A percentile compares a stretch with the other conserved stretches of the same genome.
phyloP scores from a whole-genome alignment of 192 early-diverging fungal species.

The Phycomyces nitens region DNA sequence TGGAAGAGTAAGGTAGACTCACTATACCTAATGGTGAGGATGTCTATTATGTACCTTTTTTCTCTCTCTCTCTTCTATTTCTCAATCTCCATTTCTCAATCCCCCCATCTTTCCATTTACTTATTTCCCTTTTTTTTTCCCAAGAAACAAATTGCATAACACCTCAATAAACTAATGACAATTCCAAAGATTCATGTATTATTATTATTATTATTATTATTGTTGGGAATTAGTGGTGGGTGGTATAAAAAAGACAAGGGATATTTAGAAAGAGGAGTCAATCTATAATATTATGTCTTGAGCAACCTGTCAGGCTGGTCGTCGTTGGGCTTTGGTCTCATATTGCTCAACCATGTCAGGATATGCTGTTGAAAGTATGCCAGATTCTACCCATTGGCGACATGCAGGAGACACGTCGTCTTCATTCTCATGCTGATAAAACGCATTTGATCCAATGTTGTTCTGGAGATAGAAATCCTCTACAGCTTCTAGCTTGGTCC shows the following conservation, averaged over 20 bases:
- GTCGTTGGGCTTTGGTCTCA: background rate
- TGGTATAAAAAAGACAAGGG: too few species aligned
- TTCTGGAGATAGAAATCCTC: background rate
- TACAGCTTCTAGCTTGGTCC: background rate
- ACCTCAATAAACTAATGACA: too few species aligned
- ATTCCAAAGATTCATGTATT: background rate
- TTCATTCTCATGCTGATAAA: background rate
- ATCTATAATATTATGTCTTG: background rate
- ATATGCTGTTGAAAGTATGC: background rate
- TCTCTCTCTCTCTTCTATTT: too few species aligned
- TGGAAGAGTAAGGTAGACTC: conserved; percentile 8
- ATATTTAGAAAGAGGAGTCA: too few species aligned
- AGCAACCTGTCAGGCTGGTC: background rate
- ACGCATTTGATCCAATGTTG: background rate
- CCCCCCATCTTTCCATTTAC: background rate
- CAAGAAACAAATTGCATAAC: background rate
- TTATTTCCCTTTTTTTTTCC: background rate
- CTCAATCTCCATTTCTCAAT: background rate
- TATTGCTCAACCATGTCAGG: conserved; percentile 7
- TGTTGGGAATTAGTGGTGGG: too few species aligned
- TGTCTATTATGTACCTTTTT: too few species aligned
- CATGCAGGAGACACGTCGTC: background rate
- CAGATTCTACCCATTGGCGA: conserved; percentile 22
- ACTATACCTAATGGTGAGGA: too few species aligned
- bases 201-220: background rate